These are phyloP conservation scores for Cyphellophora attinorum DNA, from an alignment of 2,329 filamentous ascomycete genomes.

Conservation along the genomic window DNA sequence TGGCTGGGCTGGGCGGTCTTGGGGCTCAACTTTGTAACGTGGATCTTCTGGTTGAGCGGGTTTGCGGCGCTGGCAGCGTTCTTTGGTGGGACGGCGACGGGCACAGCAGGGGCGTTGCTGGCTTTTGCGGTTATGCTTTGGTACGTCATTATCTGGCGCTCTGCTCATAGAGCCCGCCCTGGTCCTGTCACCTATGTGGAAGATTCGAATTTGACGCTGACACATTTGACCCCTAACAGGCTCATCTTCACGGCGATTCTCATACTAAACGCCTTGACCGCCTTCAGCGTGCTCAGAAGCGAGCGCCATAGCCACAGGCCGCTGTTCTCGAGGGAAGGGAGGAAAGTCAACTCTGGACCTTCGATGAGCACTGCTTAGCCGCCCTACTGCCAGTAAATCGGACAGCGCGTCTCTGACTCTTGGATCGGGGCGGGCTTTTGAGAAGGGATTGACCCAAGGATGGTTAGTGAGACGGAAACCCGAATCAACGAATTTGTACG, in stretches of 20 bases:
- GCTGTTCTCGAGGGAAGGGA: background rate
- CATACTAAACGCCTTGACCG: slow-evolving; percentile 20
- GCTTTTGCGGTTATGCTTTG: slow-evolving; percentile 23
- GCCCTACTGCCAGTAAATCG: too few species aligned
- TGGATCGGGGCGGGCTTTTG: too few species aligned
- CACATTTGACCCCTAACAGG: slow-evolving; percentile 11
- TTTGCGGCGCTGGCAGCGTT: slow-evolving; percentile 21
- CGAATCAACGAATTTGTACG: too few species aligned
- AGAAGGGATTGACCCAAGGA: too few species aligned
- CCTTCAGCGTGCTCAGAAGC: slow-evolving; percentile 20
- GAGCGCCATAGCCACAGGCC: slow-evolving; percentile 8
- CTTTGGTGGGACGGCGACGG: slow-evolving; percentile 4
- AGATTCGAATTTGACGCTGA: background rate
- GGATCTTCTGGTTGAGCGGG: slow-evolving; percentile 23
- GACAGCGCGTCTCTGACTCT: too few species aligned
- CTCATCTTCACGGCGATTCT: slow-evolving; percentile 22
- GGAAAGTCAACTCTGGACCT: background rate
- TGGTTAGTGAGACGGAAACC: too few species aligned
- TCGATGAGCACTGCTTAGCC: background rate
- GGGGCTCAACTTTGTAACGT: slow-evolving; percentile 21
- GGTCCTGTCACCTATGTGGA: background rate
- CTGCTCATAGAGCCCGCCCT: too few species aligned
- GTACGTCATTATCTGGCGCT: too few species aligned
- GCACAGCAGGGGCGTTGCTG: slow-evolving; percentile 15
- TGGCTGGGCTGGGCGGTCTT: slow-evolving; percentile 17